Evolutionary conservation across 2,329 filamentous ascomycete genomes (phyloP).

Genomic region (Fusarium mundagurra): DNA sequence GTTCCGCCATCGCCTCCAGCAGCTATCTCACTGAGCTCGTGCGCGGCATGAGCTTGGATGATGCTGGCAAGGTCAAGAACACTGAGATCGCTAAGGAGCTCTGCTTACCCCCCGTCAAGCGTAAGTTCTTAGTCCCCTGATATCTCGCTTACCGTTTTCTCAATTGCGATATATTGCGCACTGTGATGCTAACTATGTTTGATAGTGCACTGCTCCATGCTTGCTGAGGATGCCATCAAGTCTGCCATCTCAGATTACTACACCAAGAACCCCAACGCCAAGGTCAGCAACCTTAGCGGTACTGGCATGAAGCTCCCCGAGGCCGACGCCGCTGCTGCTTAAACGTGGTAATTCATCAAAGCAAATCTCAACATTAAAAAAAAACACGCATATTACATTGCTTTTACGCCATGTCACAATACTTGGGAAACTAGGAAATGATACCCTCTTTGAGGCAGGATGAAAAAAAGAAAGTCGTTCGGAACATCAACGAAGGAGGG

Average conservation of each 20-base stretch:
- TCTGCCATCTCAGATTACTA: constrained; percentile 91
- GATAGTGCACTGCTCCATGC: constrained; percentile 88
- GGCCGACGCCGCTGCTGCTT: constrained; percentile 53
- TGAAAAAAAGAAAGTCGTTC: constrained; percentile 20
- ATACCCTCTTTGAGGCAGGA: constrained; percentile 41
- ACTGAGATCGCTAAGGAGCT: constrained; percentile 98
- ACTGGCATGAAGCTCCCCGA: constrained; percentile 75
- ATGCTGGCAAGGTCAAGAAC: constrained; percentile 92
- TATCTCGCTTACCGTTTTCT: neutral
- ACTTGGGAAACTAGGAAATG: constrained; percentile 39
- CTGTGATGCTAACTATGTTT: constrained; percentile 41
- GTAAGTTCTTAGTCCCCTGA: constrained; percentile 62
- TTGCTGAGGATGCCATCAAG: constrained; percentile 92
- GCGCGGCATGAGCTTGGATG: constrained; percentile 92
- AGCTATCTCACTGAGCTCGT: constrained; percentile 96
- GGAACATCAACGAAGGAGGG: constrained; percentile 1
- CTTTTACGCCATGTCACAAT: constrained; percentile 3
- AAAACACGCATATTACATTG: constrained; percentile 8
- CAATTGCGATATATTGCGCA: constrained; percentile 18
- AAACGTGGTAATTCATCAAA: constrained; percentile 6
- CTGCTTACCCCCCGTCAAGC: constrained; percentile 86
- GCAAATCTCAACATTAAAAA: neutral
- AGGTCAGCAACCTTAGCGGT: constrained; percentile 79
- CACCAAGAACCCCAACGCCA: constrained; percentile 83
- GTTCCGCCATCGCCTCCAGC: constrained; percentile 91